Conservation (phyloP, 805 yeast species). For the Saccharomyces kudriavzevii region DNA sequence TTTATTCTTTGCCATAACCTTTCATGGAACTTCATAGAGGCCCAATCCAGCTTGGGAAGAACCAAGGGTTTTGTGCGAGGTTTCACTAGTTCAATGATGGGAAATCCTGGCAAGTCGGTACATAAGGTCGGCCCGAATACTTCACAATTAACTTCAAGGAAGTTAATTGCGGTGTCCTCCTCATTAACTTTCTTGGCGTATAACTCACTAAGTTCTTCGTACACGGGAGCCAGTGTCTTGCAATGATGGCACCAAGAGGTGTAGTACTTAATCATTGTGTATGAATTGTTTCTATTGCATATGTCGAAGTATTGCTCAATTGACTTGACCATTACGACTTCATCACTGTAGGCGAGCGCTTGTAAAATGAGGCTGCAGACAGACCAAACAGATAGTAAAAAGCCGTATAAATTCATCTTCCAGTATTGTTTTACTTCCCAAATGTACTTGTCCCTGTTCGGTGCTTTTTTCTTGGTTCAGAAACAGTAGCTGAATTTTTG, state of each 20-base stretch:
- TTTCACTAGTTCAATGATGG: slow-evolving; percentile 51
- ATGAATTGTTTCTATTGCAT: slow-evolving; percentile 20
- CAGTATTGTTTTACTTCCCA: neutral
- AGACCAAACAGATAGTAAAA: neutral
- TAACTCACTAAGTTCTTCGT: slow-evolving; percentile 40
- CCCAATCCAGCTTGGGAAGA: slow-evolving; percentile 1
- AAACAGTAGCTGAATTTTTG: neutral
- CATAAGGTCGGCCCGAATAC: slow-evolving; percentile 27
- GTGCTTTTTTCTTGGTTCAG: neutral
- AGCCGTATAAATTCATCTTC: neutral
- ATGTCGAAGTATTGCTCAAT: slow-evolving; percentile 25
- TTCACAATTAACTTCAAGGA: slow-evolving; percentile 30
- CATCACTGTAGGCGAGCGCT: neutral
- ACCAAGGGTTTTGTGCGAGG: slow-evolving; percentile 33
- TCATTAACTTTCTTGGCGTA: slow-evolving; percentile 21
- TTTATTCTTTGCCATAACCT: slow-evolving; percentile 5
- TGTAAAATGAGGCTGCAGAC: neutral
- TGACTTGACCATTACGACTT: slow-evolving; percentile 14
- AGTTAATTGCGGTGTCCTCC: slow-evolving; percentile 13
- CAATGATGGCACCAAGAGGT: slow-evolving; percentile 75
- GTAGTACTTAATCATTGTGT: slow-evolving; percentile 34
- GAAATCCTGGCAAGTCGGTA: slow-evolving; percentile 43
- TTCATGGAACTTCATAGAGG: slow-evolving; percentile 5
- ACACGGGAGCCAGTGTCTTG: slow-evolving; percentile 46
- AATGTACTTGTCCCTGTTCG: neutral